phyloP scores from a whole-genome alignment of 139 green algal genomes.

The Chlorella sp. region DNA sequence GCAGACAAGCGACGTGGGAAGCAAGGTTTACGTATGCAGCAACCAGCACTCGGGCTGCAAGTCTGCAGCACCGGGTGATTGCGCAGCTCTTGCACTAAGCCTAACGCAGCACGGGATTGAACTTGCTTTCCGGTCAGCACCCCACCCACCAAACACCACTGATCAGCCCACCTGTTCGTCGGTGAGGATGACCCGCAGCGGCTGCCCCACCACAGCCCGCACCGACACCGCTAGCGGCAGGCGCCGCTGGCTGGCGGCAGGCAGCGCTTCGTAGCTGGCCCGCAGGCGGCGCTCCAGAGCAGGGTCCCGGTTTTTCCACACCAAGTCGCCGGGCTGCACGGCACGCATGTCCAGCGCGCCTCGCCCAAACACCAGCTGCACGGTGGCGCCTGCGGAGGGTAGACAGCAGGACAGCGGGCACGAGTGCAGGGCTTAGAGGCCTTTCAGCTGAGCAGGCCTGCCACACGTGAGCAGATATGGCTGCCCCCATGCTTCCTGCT shows the following conservation, averaged over 20 bases:
- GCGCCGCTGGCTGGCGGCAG: slow-evolving; percentile 37
- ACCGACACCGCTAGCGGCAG: slow-evolving; percentile 55
- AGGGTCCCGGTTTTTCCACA: slow-evolving; percentile 75
- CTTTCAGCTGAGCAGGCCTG: no score
- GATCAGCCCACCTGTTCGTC: slow-evolving; percentile 13
- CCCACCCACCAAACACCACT: background rate
- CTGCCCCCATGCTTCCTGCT: no score
- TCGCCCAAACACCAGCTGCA: slow-evolving; percentile 52
- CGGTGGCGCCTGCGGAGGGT: slow-evolving; percentile 6
- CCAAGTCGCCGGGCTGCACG: slow-evolving; percentile 55
- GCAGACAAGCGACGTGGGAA: background rate
- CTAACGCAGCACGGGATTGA: no score
- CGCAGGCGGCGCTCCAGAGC: slow-evolving; percentile 55
- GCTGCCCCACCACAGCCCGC: slow-evolving; percentile 39
- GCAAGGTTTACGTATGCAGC: slow-evolving; percentile 29
- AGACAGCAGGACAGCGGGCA: background rate
- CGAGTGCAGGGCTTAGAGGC: no score
- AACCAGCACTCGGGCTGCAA: no score
- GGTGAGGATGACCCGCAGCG: slow-evolving; percentile 51
- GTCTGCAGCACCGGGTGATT: no score
- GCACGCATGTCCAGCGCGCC: slow-evolving; percentile 37
- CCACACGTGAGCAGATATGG: no score
- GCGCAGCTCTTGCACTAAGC: no score
- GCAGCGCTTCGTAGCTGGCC: slow-evolving; percentile 50
- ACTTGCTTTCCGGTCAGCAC: no score